Conservation (phyloP, 2,329 filamentous ascomycete species). For the Penicillium sp. region DNA sequence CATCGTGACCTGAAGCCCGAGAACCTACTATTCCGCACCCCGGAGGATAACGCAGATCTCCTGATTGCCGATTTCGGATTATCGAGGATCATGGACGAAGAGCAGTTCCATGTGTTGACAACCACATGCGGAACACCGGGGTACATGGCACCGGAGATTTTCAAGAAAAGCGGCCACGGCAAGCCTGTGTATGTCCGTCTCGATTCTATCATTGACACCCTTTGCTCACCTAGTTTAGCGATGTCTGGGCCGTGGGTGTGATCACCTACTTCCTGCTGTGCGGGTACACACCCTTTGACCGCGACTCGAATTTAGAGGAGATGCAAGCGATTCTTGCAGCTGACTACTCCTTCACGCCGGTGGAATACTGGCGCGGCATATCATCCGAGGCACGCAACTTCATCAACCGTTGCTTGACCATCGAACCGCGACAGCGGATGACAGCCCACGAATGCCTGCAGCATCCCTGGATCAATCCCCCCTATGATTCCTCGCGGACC, state of each 20-base stretch:
- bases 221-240: slow-evolving; percentile 42
- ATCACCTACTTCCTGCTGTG: slow-evolving; percentile 98
- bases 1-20: slow-evolving; percentile 97
- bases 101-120: slow-evolving; percentile 94
- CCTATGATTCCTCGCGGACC: slow-evolving; percentile 41
- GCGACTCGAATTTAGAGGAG: slow-evolving; percentile 95
- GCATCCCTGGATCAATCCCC: slow-evolving; percentile 59
- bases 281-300: slow-evolving; percentile 96
- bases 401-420: slow-evolving; percentile 83
- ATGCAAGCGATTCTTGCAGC: slow-evolving; percentile 98
- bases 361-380: slow-evolving; percentile 95
- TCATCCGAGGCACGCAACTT: slow-evolving; percentile 82
- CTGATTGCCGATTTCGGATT: slow-evolving; percentile 96
- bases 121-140: slow-evolving; percentile 97
- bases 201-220: background rate
- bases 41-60: slow-evolving; percentile 94
- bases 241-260: slow-evolving; percentile 96
- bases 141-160: slow-evolving; percentile 99
- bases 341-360: slow-evolving; percentile 89
- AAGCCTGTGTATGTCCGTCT: slow-evolving; percentile 69
- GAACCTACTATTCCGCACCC: slow-evolving; percentile 92
- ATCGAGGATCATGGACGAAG: slow-evolving; percentile 96
- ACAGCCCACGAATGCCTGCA: slow-evolving; percentile 73
- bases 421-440: slow-evolving; percentile 81
- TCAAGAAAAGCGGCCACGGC: slow-evolving; percentile 96